Conservation (phyloP, 2,329 filamentous ascomycete species). For the Trichoderma asperellum region DNA sequence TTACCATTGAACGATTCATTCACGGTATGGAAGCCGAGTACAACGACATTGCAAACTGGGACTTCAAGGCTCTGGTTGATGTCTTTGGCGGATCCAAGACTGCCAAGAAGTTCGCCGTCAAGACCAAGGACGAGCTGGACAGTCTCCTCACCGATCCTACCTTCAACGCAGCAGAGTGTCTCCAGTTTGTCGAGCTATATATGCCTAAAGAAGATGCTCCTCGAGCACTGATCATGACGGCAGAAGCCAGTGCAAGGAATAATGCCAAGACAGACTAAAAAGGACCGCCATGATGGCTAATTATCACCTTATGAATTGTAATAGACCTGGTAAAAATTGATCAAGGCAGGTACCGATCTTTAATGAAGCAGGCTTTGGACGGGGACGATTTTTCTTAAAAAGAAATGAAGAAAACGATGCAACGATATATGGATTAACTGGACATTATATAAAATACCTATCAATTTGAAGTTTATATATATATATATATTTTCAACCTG, state of each 20-base stretch:
- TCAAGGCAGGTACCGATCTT: constrained; percentile 12
- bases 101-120: constrained; percentile 67
- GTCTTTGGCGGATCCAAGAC: constrained; percentile 68
- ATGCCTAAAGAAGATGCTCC: constrained; percentile 82
- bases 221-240: constrained; percentile 68
- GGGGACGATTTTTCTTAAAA: neutral
- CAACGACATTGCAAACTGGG: constrained; percentile 80
- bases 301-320: neutral
- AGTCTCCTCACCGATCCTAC: constrained; percentile 64
- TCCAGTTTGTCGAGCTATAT: constrained; percentile 79
- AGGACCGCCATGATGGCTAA: neutral
- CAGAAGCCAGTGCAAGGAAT: constrained; percentile 69
- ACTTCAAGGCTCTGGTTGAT: constrained; percentile 68
- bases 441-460: neutral
- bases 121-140: constrained; percentile 70
- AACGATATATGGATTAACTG: neutral
- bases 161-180: constrained; percentile 60
- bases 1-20: constrained; percentile 87
- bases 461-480: neutral
- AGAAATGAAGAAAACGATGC: neutral
- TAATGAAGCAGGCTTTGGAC: neutral
- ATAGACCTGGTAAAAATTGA: constrained; percentile 1
- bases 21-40: constrained; percentile 80
- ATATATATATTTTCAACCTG: neutral
- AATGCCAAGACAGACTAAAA: constrained; percentile 54